Conservation (phyloP, 768 basidiomycete genomes). For the Tulasnella sp. region DNA sequence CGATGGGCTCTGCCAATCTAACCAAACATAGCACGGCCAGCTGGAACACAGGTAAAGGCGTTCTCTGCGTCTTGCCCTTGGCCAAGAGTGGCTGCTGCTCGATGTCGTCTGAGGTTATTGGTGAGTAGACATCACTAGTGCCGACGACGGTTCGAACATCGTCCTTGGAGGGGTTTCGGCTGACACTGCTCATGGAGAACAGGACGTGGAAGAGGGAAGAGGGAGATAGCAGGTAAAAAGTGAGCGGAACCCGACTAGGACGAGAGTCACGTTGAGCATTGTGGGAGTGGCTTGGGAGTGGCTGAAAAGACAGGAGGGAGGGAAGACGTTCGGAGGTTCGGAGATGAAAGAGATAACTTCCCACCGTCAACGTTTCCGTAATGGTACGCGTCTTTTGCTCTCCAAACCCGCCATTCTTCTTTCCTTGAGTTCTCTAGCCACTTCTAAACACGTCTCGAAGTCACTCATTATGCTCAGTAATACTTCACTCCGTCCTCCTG, state of each 20-base stretch:
- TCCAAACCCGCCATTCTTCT: too few species aligned
- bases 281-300: neutral
- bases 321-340: neutral
- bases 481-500: too few species aligned
- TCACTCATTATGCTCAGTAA: too few species aligned
- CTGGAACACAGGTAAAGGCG: slow-evolving; percentile 23
- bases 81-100: slow-evolving; percentile 6
- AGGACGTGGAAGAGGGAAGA: too few species aligned
- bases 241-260: neutral
- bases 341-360: neutral
- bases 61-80: neutral
- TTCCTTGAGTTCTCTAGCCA: too few species aligned
- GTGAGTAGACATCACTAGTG: neutral
- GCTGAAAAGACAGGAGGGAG: neutral
- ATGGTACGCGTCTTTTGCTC: neutral
- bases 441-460: too few species aligned
- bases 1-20: slow-evolving; percentile 24
- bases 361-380: neutral
- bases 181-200: neutral
- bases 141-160: neutral
- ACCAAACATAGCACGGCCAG: slow-evolving; percentile 21
- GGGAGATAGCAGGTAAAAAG: neutral
- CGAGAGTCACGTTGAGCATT: neutral
- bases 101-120: neutral
- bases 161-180: neutral